Evolutionary conservation across 2,329 filamentous ascomycete species (phyloP).

Genomic region (Biscogniauxia sp.): DNA sequence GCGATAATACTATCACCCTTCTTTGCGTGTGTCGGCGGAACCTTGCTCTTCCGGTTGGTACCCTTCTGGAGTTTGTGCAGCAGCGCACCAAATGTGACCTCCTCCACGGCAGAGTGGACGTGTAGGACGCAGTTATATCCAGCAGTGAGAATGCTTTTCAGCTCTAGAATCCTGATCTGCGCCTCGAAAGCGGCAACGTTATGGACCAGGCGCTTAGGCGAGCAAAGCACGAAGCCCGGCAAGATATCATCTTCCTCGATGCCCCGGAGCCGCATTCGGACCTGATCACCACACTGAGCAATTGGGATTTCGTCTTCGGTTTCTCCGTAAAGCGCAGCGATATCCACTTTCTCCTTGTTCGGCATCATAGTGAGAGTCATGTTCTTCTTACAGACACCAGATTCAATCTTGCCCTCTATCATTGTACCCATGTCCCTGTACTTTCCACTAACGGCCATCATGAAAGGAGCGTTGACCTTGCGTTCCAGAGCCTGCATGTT

Average conservation of each 20-base stretch:
- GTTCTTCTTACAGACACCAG: conserved; percentile 89
- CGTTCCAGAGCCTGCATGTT: conserved; percentile 89
- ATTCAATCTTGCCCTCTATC: conserved; percentile 96
- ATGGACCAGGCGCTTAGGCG: conserved; percentile 89
- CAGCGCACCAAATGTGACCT: conserved; percentile 85
- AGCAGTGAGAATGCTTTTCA: conserved; percentile 90
- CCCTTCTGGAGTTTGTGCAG: conserved; percentile 96
- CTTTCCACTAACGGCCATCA: conserved; percentile 97
- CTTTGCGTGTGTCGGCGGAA: conserved; percentile 86
- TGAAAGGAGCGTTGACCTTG: conserved; percentile 96
- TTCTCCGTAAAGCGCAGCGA: conserved; percentile 88
- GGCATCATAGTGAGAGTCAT: conserved; percentile 92
- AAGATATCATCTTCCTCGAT: conserved; percentile 97
- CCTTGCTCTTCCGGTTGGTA: conserved; percentile 89
- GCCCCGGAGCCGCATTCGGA: conserved; percentile 86
- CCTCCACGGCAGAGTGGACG: conserved; percentile 95
- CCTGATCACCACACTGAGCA: conserved; percentile 90
- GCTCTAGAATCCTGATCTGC: conserved; percentile 90
- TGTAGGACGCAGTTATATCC: conserved; percentile 98
- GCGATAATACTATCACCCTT: conserved; percentile 84
- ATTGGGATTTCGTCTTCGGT: conserved; percentile 85
- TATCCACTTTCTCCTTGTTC: conserved; percentile 76
- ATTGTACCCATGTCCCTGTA: conserved; percentile 97
- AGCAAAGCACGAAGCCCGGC: conserved; percentile 94
- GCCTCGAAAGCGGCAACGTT: conserved; percentile 89